Base-by-base conservation (phyloP, 768 basidiomycete species). In the Lactarius evosmus region DNA sequence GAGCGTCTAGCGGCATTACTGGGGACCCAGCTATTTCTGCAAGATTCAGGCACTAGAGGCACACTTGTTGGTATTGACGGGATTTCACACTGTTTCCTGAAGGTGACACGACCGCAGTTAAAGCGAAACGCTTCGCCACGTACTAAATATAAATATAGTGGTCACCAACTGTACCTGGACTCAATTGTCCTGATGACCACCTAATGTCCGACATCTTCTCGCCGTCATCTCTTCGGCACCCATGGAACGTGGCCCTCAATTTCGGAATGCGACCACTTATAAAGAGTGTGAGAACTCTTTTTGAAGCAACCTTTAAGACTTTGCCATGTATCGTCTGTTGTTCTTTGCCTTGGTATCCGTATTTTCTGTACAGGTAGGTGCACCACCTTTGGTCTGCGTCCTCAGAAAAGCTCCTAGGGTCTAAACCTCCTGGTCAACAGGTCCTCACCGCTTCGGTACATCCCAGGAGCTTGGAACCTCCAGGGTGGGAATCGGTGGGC, bases 211-310 rank as follows among this genome's bases (percentile, higher is more conserved):
- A 16, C 17, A 30, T 29, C 25, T 51, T 51, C 29, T 30, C 50
- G 17, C 29, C 16, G 29, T 51, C 50, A 17, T 17, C 29, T 55
- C 54, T n/a, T 55, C 54, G 32, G 14, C 11, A 33, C 1, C 14
- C 32, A 34, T 34, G 53, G 53, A 54, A 54, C 32, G 6, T 54
- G 53, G 11, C 53, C 25, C 34, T 33, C 30, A 53, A 55, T 55
- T 25, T 25, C 51, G 51, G 29, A 27, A 32, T 30, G 12, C 16
- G 29, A 11, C 7, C 7, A 14, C 5, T 52, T 55, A 55, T 55
- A 55, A 55, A 55, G 33, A 22, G 19, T 6, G 53, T 33, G 53
- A 12, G 44, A 44, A n/a, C n/a, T 44, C 3, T 2, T 22, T 22
- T 46, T 25, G 22, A 14, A 25, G 22, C 11, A 46, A 4, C n/a